Percentiles rank a stretch among this genome's conserved stretches.
phyloP scores from a whole-genome alignment of 495 filamentous ascomycete genomes.

The Oleoguttula mirabilis region DNA sequence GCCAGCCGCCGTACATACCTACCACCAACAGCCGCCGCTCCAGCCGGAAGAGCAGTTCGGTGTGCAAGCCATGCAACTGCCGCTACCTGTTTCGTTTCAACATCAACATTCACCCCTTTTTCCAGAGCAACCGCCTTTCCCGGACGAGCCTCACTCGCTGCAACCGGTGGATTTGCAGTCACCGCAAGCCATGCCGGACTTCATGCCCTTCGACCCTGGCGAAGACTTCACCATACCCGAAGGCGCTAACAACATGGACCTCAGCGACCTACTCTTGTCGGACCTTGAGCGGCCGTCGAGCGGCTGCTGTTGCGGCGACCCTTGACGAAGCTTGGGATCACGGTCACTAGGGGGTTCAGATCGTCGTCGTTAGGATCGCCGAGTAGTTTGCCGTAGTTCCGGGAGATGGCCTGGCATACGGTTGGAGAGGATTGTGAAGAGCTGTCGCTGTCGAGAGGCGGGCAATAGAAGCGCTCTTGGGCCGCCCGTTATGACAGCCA shows the following conservation, averaged over 20 bases:
- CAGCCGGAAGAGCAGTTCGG: not conserved
- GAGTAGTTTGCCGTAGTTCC: no score
- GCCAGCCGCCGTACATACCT: not conserved
- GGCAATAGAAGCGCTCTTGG: no score
- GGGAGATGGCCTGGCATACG: no score
- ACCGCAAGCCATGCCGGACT: constrained; percentile 6
- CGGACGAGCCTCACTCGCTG: not conserved
- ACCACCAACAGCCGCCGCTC: not conserved
- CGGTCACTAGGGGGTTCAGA: no score
- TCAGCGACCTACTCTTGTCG: constrained; percentile 12
- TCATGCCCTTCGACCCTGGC: constrained; percentile 3
- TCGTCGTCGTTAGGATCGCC: no score
- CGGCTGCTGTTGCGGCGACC: not conserved
- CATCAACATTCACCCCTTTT: no score
- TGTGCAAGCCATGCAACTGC: not conserved
- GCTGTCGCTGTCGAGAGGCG: no score
- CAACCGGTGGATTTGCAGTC: not conserved
- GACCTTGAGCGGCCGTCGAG: constrained; percentile 6
- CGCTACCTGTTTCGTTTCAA: not conserved
- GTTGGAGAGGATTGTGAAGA: no score
- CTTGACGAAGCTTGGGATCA: no score
- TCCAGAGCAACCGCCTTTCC: not conserved
- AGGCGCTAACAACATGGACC: constrained; percentile 4
- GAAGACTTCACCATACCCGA: constrained; percentile 6
- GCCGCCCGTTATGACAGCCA: no score